Base-by-base conservation (phyloP, 2,329 filamentous ascomycete genomes). In the Hymenoscyphus scutula region DNA sequence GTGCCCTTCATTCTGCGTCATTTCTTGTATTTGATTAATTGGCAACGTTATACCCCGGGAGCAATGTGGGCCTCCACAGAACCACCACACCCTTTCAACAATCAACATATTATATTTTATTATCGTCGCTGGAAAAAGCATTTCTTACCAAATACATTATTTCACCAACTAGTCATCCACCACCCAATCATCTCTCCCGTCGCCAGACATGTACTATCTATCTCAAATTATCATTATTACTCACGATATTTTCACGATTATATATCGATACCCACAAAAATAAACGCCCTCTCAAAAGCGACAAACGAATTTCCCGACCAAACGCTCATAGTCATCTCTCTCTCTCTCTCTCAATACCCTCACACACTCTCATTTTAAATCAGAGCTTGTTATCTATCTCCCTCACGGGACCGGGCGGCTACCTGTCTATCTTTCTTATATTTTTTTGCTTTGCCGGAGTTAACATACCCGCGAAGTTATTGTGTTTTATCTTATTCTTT, bases 11-110 rank as follows among this genome's bases (percentile, higher is more conserved):
- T 68, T 67, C 32, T 34, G 55, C 41, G 54, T 65, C 64, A 54
- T 64, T 64, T 58, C 66, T 53, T 69, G 69, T 70, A 69, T 65
- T 57, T 48, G n/a, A 69, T 64, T 69, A 67, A 63, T 53, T 56
- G 51, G 55, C 65, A 64, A 32, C 58, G 55, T 65, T 67, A 69
- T 70, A 69, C 68, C 66, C 69, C 62, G 56, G 66, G 63, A 65
- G 62, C 62, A 53, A 53, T 23, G 58, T 63, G 65, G 69, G 65
- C 63, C 56, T 34, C 29, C 37, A 72, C 69, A 69, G 69, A 38
- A 71, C 69, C 69, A 61, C 60, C 41, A 48, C 10, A 19, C 19
- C 29, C 67, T 64, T 62, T 67, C 61, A 55, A 34, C 62, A 58
- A 41, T 32, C n/a, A n/a, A n/a, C 48, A 30, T 29, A 32, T 59